These are phyloP conservation scores for Candida nemodendra DNA, from an alignment of 805 yeast species.

Conservation along the genomic window DNA sequence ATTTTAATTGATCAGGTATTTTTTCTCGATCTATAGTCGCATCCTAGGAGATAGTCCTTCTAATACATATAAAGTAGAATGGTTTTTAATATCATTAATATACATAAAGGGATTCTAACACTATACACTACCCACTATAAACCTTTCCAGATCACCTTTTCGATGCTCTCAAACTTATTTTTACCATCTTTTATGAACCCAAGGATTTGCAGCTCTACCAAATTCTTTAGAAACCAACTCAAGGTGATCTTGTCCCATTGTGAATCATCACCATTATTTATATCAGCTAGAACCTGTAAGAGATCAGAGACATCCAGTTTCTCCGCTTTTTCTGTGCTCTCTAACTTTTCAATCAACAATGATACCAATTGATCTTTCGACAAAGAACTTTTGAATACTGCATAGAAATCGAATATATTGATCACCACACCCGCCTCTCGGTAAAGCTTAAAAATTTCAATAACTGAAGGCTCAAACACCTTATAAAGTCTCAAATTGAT, in stretches of 20 bases:
- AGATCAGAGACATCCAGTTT: constrained; percentile 1
- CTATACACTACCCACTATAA: too few relatives aligned
- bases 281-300: constrained; percentile 12
- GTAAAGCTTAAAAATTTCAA: constrained; percentile 62
- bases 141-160: constrained; percentile 71
- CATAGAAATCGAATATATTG: constrained; percentile 35
- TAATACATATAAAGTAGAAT: background rate
- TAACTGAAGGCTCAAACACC: constrained; percentile 46
- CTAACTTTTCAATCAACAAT: constrained; percentile 12
- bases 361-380: constrained; percentile 17
- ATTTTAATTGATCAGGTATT: constrained; percentile 14
- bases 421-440: constrained; percentile 72
- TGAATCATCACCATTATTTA: constrained; percentile 37
- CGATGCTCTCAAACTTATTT: constrained; percentile 62
- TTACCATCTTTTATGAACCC: constrained; percentile 67
- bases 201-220: constrained; percentile 65
- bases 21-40: background rate
- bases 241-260: constrained; percentile 64
- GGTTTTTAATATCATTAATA: too few relatives aligned
- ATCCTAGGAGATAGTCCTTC: background rate
- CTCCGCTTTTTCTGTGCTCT: background rate
- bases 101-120: too few relatives aligned
- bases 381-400: constrained; percentile 35
- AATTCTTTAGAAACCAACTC: constrained; percentile 72
- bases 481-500: constrained; percentile 31